Base-by-base conservation (phyloP, 1,284 basidiomycete species). In the Rhizoctonia solani region DNA sequence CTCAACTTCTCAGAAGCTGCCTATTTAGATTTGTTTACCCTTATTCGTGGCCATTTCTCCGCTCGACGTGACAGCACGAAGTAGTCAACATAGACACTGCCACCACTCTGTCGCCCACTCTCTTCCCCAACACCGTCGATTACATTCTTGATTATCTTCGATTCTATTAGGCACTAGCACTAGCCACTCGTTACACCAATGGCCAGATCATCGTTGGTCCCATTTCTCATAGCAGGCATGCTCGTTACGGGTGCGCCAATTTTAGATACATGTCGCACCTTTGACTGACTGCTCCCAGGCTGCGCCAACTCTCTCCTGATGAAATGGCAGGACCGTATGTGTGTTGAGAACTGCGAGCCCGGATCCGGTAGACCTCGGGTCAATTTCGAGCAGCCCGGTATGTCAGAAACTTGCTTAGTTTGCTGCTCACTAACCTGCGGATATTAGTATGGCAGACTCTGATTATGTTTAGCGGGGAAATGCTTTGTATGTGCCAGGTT, bases 401-500 rank as follows among this genome's bases (percentile, higher is more conserved):
- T 30, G 54, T 30, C 21, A 59, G 71, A 46, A 65, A 25, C 32
- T 23, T 16, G 54, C 58, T 49, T 37, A 52, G 58, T 16, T 32
- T 34, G 32, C 32, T 11, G 25, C 34, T 23, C 32, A 69, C 68
- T 44, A 19, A 66, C 49, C 58, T 61, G 16, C 66, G 27, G 39
- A 6, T 13, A 16, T 68, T 76, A 75, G 92, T 95, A 27, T 95
- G 91, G 90, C 93, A 95, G 79, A 94, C 92, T 9, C 83, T 95
- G 49, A 93, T 95, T 77, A 93, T 93, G 91, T 93, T 93, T 78
- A 88, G 92, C 76, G 93, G 93, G 77, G 93, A 95, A 80, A 92
- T 95, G 87, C 84, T 94, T 73, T 95, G 90, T 92, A 77, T 78
- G 88, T 86, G 70, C 69, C 41, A 34, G 4, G 32, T 49, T 11